These are phyloP conservation scores for Metschnikowia colocasiae DNA, from an alignment of 805 yeast species.

Conservation along the genomic window DNA sequence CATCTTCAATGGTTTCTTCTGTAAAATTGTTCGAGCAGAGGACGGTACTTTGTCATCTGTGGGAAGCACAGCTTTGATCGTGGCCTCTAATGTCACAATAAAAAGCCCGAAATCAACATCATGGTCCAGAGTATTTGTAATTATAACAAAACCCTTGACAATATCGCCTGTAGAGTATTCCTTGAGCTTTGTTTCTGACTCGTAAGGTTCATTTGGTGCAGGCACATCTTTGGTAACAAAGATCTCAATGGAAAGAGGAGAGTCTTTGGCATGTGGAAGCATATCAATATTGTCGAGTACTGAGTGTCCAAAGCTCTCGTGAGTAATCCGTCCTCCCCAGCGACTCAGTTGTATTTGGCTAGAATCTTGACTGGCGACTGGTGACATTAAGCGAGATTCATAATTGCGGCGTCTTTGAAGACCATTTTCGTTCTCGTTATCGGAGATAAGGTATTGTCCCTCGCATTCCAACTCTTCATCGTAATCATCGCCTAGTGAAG, in stretches of 20 bases:
- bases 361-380: background rate
- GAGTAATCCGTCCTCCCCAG: constrained; percentile 8
- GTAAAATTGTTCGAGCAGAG: constrained; percentile 23
- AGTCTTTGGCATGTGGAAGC: constrained; percentile 37
- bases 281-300: constrained; percentile 50
- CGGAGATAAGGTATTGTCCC: constrained; percentile 18
- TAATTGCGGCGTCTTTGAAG: constrained; percentile 8
- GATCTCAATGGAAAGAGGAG: constrained; percentile 48
- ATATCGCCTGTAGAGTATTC: constrained; percentile 41
- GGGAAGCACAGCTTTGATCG: constrained; percentile 28
- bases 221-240: constrained; percentile 53
- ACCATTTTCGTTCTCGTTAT: constrained; percentile 17
- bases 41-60: constrained; percentile 7
- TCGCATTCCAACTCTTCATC: constrained; percentile 15
- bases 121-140: constrained; percentile 44
- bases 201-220: constrained; percentile 36
- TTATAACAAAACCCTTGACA: constrained; percentile 44
- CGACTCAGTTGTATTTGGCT: background rate
- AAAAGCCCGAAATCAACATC: constrained; percentile 44
- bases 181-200: constrained; percentile 43
- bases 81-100: constrained; percentile 31
- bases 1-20: constrained; percentile 56
- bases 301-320: constrained; percentile 38
- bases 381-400: background rate
- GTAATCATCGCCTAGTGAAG: constrained; percentile 5